Evolutionary conservation across 2,329 filamentous ascomycete species (phyloP), one percentile per base, ranked within the genome.

Genomic region (Scedosporium dehoogii): DNA sequence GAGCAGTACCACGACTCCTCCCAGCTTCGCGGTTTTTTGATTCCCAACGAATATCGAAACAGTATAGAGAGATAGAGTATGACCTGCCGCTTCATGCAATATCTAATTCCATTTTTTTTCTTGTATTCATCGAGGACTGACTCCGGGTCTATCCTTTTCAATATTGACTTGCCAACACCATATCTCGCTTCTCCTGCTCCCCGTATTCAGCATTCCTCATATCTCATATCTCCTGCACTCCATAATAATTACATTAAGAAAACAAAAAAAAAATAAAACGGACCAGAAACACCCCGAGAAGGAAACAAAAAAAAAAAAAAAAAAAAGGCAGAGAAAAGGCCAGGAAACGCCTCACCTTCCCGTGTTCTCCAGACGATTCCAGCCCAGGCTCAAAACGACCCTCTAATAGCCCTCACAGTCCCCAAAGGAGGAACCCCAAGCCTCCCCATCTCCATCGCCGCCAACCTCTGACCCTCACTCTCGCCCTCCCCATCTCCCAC

Each of bases 331-430:
- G 4, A 57, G 21, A 33, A 57, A 57, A 57, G 21, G 27, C 33
- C 7, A 25, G 16, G 27, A 57, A 57, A 27, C 21, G 14, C 53
- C 53, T 29, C 4, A 57, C 21, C 18, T 29, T 27, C 18, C 18
- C 53, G 16, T 38, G 4, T 9, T 25, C 25, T n/a, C 25, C 14
- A 25, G 16, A 57, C n/a, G 6, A 38, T n/a, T 27, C 4, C 14
- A 25, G n/a, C 18, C 25, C 53, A 16, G 10, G 3, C 53, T 44
- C 12, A 61, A 23, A 61, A 61, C 48, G 59, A 61, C 46, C 59
- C 48, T 33, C 46, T 61, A 29, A 61, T 61, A n/a, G 59, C 59
- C 48, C 59, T 56, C 33, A 61, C 59, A 18, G 48, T 61, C 46
- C 59, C 59, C 44, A 38, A 38, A 9, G 33, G 33, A 38, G 33